phyloP scores from a whole-genome alignment of 1,284 basidiomycete species.

The Hypsizygus ulmarius region DNA sequence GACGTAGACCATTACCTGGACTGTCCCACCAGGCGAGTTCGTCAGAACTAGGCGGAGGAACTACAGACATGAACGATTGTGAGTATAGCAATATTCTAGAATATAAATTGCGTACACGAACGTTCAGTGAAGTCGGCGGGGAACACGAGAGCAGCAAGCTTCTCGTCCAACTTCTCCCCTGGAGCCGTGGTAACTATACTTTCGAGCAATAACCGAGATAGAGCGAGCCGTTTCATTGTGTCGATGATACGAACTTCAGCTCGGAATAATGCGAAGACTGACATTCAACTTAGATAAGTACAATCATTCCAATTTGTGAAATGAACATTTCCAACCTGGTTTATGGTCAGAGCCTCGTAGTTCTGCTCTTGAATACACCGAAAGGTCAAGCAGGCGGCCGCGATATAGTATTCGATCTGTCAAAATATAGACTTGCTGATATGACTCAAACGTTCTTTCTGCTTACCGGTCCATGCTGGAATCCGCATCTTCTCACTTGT shows the following conservation, averaged over 20 bases:
- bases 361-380: slow-evolving; percentile 74
- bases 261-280: slow-evolving; percentile 84
- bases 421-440: slow-evolving; percentile 7
- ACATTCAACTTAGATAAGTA: slow-evolving; percentile 3
- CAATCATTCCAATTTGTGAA: not conserved
- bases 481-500: slow-evolving; percentile 95
- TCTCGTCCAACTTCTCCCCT: slow-evolving; percentile 70
- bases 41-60: slow-evolving; percentile 78
- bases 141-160: slow-evolving; percentile 51
- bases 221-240: slow-evolving; percentile 62
- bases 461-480: slow-evolving; percentile 93
- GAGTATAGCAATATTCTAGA: slow-evolving; percentile 1
- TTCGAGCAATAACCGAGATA: slow-evolving; percentile 70
- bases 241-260: slow-evolving; percentile 81
- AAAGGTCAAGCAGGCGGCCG: slow-evolving; percentile 63
- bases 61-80: slow-evolving; percentile 32
- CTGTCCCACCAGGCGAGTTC: slow-evolving; percentile 74
- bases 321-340: slow-evolving; percentile 56
- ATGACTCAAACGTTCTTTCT: not conserved
- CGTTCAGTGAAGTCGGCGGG: slow-evolving; percentile 40
- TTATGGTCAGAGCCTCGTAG: slow-evolving; percentile 91
- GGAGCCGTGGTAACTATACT: slow-evolving; percentile 56
- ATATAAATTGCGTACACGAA: slow-evolving; percentile 22
- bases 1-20: slow-evolving; percentile 44
- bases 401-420: slow-evolving; percentile 90